phyloP scores from a whole-genome alignment of 2,329 filamentous ascomycete genomes.

The Sporothrix pallida region DNA sequence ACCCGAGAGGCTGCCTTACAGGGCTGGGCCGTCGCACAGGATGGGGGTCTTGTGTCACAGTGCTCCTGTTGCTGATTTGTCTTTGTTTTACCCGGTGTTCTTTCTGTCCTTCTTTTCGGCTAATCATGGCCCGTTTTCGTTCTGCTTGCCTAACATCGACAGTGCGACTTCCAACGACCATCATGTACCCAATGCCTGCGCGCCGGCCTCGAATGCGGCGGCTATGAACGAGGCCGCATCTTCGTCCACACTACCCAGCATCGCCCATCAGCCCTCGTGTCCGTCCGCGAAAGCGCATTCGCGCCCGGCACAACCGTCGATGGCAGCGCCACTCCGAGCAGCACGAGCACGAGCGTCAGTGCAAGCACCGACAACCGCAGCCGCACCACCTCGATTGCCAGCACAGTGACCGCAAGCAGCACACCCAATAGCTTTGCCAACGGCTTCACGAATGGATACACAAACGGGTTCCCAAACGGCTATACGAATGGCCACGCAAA shows the following conservation, averaged over 20 bases:
- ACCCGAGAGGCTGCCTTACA: slow-evolving; percentile 2
- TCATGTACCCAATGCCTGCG: slow-evolving; percentile 39
- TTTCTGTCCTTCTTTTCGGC: not conserved
- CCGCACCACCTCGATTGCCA: slow-evolving; percentile 5
- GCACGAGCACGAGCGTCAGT: not conserved
- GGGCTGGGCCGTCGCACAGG: slow-evolving; percentile 21
- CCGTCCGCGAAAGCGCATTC: slow-evolving; percentile 33
- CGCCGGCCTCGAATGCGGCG: slow-evolving; percentile 38
- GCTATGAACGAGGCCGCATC: slow-evolving; percentile 40
- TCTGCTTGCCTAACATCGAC: not conserved
- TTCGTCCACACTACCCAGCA: slow-evolving; percentile 39
- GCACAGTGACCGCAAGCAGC: not conserved
- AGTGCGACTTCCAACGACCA: slow-evolving; percentile 41
- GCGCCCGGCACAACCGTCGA: slow-evolving; percentile 25
- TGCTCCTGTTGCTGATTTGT: not conserved
- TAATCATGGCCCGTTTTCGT: slow-evolving; percentile 11
- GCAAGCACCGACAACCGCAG: slow-evolving; percentile 10
- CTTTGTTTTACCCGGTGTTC: not conserved
- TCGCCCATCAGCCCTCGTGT: slow-evolving; percentile 12
- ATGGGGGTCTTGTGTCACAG: not conserved
- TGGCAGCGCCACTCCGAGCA: not conserved
- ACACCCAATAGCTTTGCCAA: slow-evolving; percentile 1
- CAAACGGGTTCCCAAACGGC: not conserved
- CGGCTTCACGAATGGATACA: not conserved
- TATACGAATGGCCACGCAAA: not conserved